A percentile compares a stretch with the other conserved stretches of the same genome.
Evolutionary conservation across 2,329 filamentous ascomycete species (phyloP).

Genomic region (Dactylellina sp.): DNA sequence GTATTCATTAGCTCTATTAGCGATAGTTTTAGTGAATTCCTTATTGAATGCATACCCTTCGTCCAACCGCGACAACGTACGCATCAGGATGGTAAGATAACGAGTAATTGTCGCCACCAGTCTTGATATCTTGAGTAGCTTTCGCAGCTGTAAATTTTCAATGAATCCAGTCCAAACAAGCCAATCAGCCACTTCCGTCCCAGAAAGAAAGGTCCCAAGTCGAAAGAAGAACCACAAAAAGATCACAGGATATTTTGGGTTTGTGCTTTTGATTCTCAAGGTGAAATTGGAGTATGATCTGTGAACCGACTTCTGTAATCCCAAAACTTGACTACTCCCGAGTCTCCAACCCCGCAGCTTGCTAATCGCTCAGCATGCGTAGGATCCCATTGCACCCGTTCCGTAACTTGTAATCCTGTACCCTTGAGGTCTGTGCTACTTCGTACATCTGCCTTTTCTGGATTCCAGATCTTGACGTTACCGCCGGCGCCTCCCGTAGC

Average conservation of each 20-base stretch:
- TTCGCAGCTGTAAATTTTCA: slow-evolving; percentile 53
- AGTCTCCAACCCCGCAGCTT: slow-evolving; percentile 62
- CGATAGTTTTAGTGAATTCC: not conserved
- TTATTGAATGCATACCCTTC: slow-evolving; percentile 64
- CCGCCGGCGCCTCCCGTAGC: slow-evolving; percentile 67
- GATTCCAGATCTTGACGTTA: slow-evolving; percentile 69
- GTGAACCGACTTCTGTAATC: slow-evolving; percentile 66
- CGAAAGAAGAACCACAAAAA: slow-evolving; percentile 14
- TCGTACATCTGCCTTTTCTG: slow-evolving; percentile 68
- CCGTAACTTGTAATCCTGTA: slow-evolving; percentile 64
- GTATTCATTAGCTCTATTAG: not conserved
- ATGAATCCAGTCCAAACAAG: slow-evolving; percentile 19
- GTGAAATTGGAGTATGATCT: slow-evolving; percentile 12
- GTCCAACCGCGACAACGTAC: slow-evolving; percentile 66
- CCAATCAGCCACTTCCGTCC: slow-evolving; percentile 50
- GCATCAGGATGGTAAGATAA: slow-evolving; percentile 69
- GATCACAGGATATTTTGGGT: not conserved
- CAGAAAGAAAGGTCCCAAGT: slow-evolving; percentile 21
- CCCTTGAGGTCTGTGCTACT: slow-evolving; percentile 67
- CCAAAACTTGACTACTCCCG: slow-evolving; percentile 68
- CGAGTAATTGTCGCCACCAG: slow-evolving; percentile 65
- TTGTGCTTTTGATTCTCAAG: not conserved
- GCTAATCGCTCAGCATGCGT: slow-evolving; percentile 68
- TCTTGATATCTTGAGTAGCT: slow-evolving; percentile 61
- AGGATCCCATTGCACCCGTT: slow-evolving; percentile 69